phyloP scores from a whole-genome alignment of 2,329 filamentous ascomycete species.

The Drechslerella coelobrocha region DNA sequence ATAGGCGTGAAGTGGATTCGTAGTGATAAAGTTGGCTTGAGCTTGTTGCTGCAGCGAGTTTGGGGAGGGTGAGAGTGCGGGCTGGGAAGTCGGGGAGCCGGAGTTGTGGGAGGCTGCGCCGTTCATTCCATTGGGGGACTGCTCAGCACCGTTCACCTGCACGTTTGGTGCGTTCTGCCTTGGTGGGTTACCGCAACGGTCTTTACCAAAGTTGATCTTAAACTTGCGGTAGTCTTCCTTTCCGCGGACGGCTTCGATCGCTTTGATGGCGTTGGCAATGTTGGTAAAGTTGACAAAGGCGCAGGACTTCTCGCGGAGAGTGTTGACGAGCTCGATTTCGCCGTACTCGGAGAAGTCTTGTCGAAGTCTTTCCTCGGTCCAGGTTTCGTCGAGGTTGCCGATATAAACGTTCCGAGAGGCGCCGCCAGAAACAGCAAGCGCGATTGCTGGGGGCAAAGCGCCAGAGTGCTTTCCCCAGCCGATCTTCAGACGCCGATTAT shows the following conservation, averaged over 20 bases:
- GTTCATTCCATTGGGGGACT: slow-evolving; percentile 52
- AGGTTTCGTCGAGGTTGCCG: slow-evolving; percentile 94
- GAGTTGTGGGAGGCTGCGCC: slow-evolving; percentile 50
- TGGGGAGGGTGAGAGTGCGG: slow-evolving; percentile 50
- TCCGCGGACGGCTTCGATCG: slow-evolving; percentile 91
- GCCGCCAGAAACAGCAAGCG: slow-evolving; percentile 91
- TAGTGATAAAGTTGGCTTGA: slow-evolving; percentile 51
- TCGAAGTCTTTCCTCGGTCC: slow-evolving; percentile 92
- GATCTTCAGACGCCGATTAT: slow-evolving; percentile 96
- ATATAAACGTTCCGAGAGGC: slow-evolving; percentile 99
- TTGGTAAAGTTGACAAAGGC: slow-evolving; percentile 99
- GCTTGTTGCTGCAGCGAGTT: slow-evolving; percentile 53
- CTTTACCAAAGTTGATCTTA: slow-evolving; percentile 99
- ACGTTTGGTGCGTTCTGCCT: slow-evolving; percentile 66
- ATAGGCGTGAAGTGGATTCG: slow-evolving; percentile 55
- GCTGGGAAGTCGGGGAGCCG: slow-evolving; percentile 39
- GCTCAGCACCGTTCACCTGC: slow-evolving; percentile 56
- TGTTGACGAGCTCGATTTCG: slow-evolving; percentile 97
- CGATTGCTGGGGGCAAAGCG: slow-evolving; percentile 91
- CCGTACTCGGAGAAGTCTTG: slow-evolving; percentile 98
- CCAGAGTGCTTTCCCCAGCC: slow-evolving; percentile 99
- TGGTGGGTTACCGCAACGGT: slow-evolving; percentile 94
- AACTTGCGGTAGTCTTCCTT: slow-evolving; percentile 97
- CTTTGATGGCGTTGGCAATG: slow-evolving; percentile 99
- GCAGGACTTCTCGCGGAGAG: slow-evolving; percentile 96